Percentiles rank a stretch among this genome's conserved stretches.
Conservation (phyloP, 1,139 yeast species). For the Candida freyschussii region DNA sequence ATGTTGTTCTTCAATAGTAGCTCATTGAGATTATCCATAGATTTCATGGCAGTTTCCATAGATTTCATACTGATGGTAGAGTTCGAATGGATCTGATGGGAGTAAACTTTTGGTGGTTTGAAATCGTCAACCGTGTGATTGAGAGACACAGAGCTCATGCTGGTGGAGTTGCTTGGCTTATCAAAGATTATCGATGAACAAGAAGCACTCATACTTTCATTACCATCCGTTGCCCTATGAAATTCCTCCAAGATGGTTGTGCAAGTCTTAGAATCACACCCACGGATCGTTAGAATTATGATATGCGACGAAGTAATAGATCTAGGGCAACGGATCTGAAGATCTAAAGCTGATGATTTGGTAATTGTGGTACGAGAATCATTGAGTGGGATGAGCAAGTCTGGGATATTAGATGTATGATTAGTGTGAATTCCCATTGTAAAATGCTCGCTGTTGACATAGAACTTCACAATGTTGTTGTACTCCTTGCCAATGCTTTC, state of each 20-base stretch:
- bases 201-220: conserved; percentile 9
- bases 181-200: conserved; percentile 15
- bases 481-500: conserved; percentile 16
- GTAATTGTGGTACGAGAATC: conserved; percentile 9
- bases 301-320: conserved; percentile 9
- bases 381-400: conserved; percentile 12
- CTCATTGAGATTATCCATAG: conserved; percentile 10
- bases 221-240: conserved; percentile 3
- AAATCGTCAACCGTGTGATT: conserved; percentile 7
- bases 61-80: conserved; percentile 8
- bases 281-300: conserved; percentile 20
- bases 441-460: conserved; percentile 4
- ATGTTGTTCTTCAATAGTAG: conserved; percentile 19
- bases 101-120: conserved; percentile 9
- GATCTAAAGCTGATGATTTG: conserved; percentile 19
- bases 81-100: conserved; percentile 4
- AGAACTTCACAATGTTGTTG: conserved; percentile 8
- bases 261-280: conserved; percentile 15
- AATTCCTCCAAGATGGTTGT: conserved; percentile 13
- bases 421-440: conserved; percentile 11
- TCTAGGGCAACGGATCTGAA: conserved; percentile 19
- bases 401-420: conserved; percentile 5
- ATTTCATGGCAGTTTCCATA: conserved; percentile 4
- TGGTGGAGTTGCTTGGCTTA: conserved; percentile 19
- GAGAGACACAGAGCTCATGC: conserved; percentile 15